phyloP scores from a whole-genome alignment of 192 early-diverging fungal species.

The Backusella morwellensis region DNA sequence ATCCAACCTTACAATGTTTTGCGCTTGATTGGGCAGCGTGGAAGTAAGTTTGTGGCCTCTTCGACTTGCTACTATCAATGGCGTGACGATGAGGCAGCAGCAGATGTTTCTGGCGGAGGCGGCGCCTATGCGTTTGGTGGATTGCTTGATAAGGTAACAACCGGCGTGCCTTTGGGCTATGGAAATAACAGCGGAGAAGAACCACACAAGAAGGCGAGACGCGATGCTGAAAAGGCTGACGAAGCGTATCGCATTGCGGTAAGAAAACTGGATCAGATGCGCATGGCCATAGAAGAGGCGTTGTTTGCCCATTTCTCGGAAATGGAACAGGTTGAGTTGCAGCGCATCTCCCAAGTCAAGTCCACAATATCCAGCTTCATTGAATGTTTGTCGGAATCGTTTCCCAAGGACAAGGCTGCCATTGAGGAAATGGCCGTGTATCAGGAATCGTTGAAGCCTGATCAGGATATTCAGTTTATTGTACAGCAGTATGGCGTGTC shows the following conservation, averaged over 20 bases:
- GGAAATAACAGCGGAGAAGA: constrained; percentile 20
- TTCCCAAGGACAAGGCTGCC: constrained; percentile 51
- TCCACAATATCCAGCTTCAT: constrained; percentile 48
- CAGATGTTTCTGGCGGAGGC: constrained; percentile 11
- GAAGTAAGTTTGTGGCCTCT: constrained; percentile 63
- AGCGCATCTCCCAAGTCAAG: constrained; percentile 33
- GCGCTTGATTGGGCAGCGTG: constrained; percentile 65
- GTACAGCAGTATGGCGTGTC: constrained; percentile 74
- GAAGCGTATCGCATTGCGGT: constrained; percentile 62
- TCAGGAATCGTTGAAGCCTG: constrained; percentile 74
- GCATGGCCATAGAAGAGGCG: constrained; percentile 67
- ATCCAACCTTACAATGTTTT: constrained; percentile 56
- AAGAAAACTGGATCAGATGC: constrained; percentile 61
- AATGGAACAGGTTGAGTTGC: constrained; percentile 48
- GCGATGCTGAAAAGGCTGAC: constrained; percentile 67
- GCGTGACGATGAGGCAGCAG: constrained; percentile 47
- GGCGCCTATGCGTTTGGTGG: constrained; percentile 13
- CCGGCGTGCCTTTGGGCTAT: background rate
- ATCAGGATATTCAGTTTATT: constrained; percentile 73
- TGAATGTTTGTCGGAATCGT: constrained; percentile 43
- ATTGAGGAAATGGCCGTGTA: constrained; percentile 55
- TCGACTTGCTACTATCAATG: constrained; percentile 71
- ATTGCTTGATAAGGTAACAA: constrained; percentile 20
- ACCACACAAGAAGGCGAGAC: constrained; percentile 49
- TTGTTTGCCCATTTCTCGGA: constrained; percentile 56